Percentiles rank a stretch among this genome's conserved stretches.
Conservation (phyloP, 352 stramenopile genomes). For the Phytophthora tubulina region DNA sequence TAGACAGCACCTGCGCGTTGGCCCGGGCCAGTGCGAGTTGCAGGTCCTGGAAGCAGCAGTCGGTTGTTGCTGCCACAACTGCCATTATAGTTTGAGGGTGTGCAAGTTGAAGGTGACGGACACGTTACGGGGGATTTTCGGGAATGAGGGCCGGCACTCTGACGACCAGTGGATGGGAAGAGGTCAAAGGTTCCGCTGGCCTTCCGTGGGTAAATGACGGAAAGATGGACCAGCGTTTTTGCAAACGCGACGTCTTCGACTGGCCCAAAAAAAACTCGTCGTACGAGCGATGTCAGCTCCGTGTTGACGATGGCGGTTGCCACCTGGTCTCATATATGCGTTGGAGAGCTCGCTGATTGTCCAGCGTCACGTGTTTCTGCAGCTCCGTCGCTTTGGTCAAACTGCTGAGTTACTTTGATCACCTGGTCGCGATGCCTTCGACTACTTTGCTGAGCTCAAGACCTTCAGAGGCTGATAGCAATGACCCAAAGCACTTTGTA, state of each 20-base stretch:
- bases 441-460: too few relatives aligned
- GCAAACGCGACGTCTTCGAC: not conserved
- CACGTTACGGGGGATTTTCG: slow-evolving; percentile 8
- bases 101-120: slow-evolving; percentile 1
- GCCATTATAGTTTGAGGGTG: slow-evolving; percentile 15
- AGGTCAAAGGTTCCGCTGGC: slow-evolving; percentile 4
- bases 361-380: not conserved
- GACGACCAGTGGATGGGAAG: not conserved
- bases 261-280: too few relatives aligned
- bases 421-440: not conserved
- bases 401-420: not conserved
- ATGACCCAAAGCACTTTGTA: too few relatives aligned
- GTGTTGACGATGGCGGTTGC: not conserved
- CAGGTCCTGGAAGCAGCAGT: slow-evolving; percentile 30
- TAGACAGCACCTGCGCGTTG: slow-evolving; percentile 25
- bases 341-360: not conserved
- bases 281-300: not conserved
- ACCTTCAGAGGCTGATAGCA: too few relatives aligned
- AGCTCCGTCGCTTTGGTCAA: not conserved
- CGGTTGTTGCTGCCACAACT: slow-evolving; percentile 5
- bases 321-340: too few relatives aligned
- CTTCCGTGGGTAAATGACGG: not conserved
- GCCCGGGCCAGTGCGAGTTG: slow-evolving; percentile 13
- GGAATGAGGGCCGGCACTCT: slow-evolving; percentile 9
- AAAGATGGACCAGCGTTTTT: not conserved